Conservation (phyloP, 2,329 filamentous ascomycete species). For the Phyllosticta capitalensis region DNA sequence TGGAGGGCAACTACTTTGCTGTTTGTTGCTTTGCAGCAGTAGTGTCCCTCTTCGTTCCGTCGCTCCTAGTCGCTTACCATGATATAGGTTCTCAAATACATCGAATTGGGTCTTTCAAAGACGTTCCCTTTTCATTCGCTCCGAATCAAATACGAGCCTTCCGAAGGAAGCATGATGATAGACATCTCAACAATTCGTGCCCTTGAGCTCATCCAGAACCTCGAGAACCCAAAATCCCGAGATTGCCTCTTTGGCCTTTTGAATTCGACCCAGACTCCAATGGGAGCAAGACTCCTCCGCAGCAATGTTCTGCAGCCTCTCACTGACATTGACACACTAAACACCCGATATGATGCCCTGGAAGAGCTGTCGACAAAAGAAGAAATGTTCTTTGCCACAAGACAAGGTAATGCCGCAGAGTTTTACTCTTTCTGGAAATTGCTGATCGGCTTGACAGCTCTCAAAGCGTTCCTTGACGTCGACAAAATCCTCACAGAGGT, state of each 20-base stretch:
- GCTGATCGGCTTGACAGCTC: constrained; percentile 37
- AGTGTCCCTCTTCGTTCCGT: constrained; percentile 16
- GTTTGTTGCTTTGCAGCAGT: constrained; percentile 80
- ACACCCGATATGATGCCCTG: constrained; percentile 68
- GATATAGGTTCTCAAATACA: constrained; percentile 64
- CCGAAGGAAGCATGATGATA: constrained; percentile 79
- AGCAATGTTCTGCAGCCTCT: constrained; percentile 85
- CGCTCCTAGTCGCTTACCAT: constrained; percentile 10
- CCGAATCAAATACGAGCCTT: constrained; percentile 76
- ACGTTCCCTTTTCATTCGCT: constrained; percentile 71
- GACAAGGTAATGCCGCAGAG: constrained; percentile 43
- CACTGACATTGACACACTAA: constrained; percentile 59
- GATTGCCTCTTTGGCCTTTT: constrained; percentile 77
- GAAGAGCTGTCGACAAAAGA: constrained; percentile 74
- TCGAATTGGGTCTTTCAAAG: constrained; percentile 59
- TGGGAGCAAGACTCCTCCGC: constrained; percentile 75
- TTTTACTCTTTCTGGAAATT: neutral
- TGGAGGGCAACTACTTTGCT: constrained; percentile 77
- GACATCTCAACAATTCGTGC: constrained; percentile 80
- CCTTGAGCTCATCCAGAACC: constrained; percentile 82
- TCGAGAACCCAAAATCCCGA: constrained; percentile 66
- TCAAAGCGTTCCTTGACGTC: constrained; percentile 67
- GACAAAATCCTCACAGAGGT: constrained; percentile 73
- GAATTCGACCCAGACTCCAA: constrained; percentile 76
- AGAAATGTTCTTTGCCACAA: constrained; percentile 70